These are phyloP conservation scores for Trifolium dubium DNA, from an alignment of 306 rosid species.

Conservation along the genomic window DNA sequence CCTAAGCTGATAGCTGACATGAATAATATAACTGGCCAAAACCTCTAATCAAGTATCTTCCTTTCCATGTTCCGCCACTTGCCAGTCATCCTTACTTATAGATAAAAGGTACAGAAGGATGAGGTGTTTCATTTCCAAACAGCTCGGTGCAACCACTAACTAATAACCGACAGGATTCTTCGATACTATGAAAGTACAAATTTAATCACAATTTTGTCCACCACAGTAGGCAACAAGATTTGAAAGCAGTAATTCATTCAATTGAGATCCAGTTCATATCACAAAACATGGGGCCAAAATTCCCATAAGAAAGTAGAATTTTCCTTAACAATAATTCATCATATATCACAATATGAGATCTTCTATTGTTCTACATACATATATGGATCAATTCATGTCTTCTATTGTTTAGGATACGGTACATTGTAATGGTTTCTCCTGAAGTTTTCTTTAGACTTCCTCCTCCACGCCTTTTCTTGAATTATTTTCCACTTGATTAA, in stretches of 20 bases:
- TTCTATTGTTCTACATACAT: background rate
- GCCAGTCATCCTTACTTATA: slow-evolving; percentile 13
- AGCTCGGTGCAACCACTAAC: background rate
- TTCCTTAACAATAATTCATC: background rate
- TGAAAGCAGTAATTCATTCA: slow-evolving; percentile 14
- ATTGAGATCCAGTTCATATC: background rate
- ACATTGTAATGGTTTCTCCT: background rate
- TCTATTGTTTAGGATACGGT: background rate
- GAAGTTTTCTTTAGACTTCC: slow-evolving; percentile 1
- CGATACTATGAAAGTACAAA: slow-evolving; percentile 1
- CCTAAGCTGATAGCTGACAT: slow-evolving; percentile 14
- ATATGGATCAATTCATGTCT: slow-evolving; percentile 14
- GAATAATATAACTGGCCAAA: slow-evolving; percentile 24
- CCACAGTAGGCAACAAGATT: slow-evolving; percentile 20
- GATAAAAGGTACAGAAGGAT: slow-evolving; percentile 9
- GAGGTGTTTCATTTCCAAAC: slow-evolving; percentile 36
- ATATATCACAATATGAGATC: background rate
- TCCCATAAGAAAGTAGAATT: background rate
- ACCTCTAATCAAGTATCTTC: slow-evolving; percentile 10
- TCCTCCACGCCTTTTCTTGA: background rate
- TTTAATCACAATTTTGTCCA: slow-evolving; percentile 17
- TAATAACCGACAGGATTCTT: slow-evolving; percentile 10
- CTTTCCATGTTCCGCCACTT: slow-evolving; percentile 20
- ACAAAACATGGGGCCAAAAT: background rate
- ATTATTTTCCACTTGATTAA: slow-evolving; percentile 6